Evolutionary conservation across 169 alveolate genomes (phyloP).

Genomic region (Prorocentrum cordatum): DNA sequence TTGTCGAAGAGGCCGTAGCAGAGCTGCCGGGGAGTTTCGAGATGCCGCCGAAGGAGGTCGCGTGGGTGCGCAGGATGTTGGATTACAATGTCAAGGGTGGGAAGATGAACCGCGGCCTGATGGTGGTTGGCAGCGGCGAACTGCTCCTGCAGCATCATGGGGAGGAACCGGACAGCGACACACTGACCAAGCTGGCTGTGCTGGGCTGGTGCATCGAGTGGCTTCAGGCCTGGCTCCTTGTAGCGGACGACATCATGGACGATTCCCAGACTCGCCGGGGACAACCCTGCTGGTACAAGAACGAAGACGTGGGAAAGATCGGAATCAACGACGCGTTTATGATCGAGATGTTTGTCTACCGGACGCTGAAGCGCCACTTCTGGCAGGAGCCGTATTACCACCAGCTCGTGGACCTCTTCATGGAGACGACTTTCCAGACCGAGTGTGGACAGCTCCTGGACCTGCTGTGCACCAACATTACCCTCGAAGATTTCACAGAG

Average conservation of each 20-base stretch:
- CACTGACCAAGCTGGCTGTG: constrained; percentile 1
- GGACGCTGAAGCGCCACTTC: constrained; percentile 63
- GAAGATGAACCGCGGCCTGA: constrained; percentile 53
- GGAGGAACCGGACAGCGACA: neutral
- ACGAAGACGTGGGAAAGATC: constrained; percentile 38
- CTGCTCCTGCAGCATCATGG: constrained; percentile 23
- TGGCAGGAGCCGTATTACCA: constrained; percentile 46
- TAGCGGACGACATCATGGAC: constrained; percentile 66
- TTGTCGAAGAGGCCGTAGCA: no score
- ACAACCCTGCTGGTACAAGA: constrained; percentile 57
- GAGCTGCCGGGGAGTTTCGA: no score
- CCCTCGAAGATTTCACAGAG: constrained; percentile 26
- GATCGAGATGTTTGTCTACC: constrained; percentile 49
- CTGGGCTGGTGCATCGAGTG: constrained; percentile 70
- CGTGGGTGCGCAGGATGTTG: no score
- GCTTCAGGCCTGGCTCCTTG: constrained; percentile 64
- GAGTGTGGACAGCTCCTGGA: constrained; percentile 43
- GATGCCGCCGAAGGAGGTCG: no score
- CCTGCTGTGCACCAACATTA: constrained; percentile 22
- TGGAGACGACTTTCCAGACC: constrained; percentile 69
- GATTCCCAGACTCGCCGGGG: constrained; percentile 41
- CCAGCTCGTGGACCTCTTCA: constrained; percentile 9
- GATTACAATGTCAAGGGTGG: constrained; percentile 69
- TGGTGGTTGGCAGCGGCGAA: constrained; percentile 53
- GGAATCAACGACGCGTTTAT: constrained; percentile 59